phyloP scores from a whole-genome alignment of 257 asterid species.

The Solanum virginianum region DNA sequence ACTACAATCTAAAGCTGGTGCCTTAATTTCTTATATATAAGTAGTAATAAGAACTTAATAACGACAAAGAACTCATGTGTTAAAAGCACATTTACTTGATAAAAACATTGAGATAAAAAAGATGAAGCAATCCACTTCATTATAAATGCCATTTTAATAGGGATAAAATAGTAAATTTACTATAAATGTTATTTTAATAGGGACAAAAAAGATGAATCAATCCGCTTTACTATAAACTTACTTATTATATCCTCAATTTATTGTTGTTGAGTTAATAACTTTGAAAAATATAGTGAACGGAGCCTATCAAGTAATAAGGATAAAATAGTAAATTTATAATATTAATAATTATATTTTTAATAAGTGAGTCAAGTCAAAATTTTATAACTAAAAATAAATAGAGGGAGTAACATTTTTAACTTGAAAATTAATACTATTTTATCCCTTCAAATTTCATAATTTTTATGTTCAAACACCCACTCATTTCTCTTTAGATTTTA shows the following conservation, averaged over 20 bases:
- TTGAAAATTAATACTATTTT: neutral
- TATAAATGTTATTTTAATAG: too few species aligned
- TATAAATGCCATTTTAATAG: neutral
- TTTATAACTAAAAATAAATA: too few species aligned
- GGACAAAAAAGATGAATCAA: neutral
- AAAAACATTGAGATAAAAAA: neutral
- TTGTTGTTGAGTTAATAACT: too few species aligned
- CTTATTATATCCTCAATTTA: too few species aligned
- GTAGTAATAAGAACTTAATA: neutral
- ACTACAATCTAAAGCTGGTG: accelerated
- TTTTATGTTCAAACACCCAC: neutral
- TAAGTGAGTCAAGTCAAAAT: too few species aligned
- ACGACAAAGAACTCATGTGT: neutral
- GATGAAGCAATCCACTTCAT: neutral
- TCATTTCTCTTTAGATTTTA: neutral
- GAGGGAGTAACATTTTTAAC: neutral
- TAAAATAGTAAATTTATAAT: too few species aligned
- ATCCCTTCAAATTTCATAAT: neutral
- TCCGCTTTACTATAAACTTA: neutral
- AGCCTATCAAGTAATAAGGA: too few species aligned
- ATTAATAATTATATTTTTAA: too few species aligned
- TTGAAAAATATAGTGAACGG: too few species aligned
- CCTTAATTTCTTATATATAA: too few species aligned
- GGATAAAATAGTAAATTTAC: too few species aligned
- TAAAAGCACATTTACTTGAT: neutral